Base-by-base conservation (phyloP, 2,329 filamentous ascomycete species). In the Fusarium pseudocircinatum region DNA sequence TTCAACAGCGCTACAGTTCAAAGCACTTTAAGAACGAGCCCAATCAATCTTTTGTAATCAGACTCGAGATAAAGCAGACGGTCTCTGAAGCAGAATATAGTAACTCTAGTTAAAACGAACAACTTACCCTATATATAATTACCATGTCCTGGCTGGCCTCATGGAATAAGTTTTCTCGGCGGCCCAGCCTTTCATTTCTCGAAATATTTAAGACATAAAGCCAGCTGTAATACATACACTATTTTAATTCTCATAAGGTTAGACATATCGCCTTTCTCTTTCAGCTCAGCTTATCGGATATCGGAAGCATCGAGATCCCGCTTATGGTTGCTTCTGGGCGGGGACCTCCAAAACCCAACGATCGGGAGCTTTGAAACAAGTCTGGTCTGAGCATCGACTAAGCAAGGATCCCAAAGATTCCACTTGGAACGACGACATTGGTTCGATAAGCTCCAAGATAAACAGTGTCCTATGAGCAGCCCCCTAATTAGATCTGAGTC, bases 221-320 rank as follows among this genome's bases (percentile, higher is more conserved):
- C 0, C 6, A 30, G 3, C 11, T 3, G 15, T 6, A 22, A 15
- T 0, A 47, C 22, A n/a, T 11, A 12, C 2, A 7, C 4, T 2
- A 10, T n/a, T 14, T 3, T 4, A 32, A 10, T 4, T 9, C 11
- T 4, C 2, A 10, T 0, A 2, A 10, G 6, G 9, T 14, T n/a
- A 2, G 7, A 0, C 22, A 10, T n/a, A 7, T 50, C 2, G 7
- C 13, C 4, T 22, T 18, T 24, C 4, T 14, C 13, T 11, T 52
- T 1, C 2, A 8, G 9, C 18, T 3, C 0, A 36, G 4, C 11
- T 24, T 14, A 20, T 50, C 47, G 47, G 47, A 50, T 50, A 24
- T 50, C 47, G 47, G 30, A 6, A 14, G 10, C 16, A 20, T 34
- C 6, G 3, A 4, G 6, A 34, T 5, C 16, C 47, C 30, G 30